Evolutionary conservation across 805 yeast species (phyloP).

Genomic region (Jamesozyma piceae): DNA sequence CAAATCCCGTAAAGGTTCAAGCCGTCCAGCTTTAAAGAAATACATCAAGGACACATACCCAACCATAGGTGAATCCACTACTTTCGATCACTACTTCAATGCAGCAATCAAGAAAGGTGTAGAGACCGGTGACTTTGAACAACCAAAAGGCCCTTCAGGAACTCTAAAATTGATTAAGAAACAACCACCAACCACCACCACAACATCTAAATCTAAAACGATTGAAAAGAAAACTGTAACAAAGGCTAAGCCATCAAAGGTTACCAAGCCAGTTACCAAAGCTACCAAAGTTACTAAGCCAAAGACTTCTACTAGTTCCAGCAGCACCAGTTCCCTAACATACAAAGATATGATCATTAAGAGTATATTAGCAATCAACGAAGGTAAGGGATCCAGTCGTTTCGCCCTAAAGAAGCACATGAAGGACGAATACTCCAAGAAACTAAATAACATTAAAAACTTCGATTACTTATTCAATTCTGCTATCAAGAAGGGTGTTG

Average conservation of each 20-base stretch:
- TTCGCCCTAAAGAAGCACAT: conserved; percentile 81
- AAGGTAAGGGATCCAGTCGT: conserved; percentile 77
- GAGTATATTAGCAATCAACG: conserved; percentile 63
- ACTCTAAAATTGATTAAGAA: conserved; percentile 51
- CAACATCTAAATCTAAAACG: conserved; percentile 22
- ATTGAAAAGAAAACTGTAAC: conserved; percentile 18
- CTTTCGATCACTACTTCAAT: conserved; percentile 70
- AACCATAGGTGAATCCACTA: conserved; percentile 48
- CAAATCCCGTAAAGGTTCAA: conserved; percentile 62
- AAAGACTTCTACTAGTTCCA: conserved; percentile 3
- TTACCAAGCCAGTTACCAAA: conserved; percentile 11
- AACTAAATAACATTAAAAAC: conserved; percentile 45
- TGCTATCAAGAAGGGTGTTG: conserved; percentile 77
- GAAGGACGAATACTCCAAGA: conserved; percentile 37
- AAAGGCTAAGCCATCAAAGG: conserved; percentile 22
- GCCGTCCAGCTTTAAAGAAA: conserved; percentile 84
- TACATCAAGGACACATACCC: conserved; percentile 48
- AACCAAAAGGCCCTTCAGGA: conserved; percentile 87
- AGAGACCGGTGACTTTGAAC: conserved; percentile 59
- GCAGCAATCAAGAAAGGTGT: conserved; percentile 75
- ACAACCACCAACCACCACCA: conserved; percentile 6
- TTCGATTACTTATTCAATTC: conserved; percentile 61
- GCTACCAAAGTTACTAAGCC: conserved; percentile 13
- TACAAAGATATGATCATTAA: conserved; percentile 33
- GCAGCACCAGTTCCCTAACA: conserved; percentile 9